Conservation (phyloP, 2,329 filamentous ascomycete genomes). For the Sporothrix luriei region DNA sequence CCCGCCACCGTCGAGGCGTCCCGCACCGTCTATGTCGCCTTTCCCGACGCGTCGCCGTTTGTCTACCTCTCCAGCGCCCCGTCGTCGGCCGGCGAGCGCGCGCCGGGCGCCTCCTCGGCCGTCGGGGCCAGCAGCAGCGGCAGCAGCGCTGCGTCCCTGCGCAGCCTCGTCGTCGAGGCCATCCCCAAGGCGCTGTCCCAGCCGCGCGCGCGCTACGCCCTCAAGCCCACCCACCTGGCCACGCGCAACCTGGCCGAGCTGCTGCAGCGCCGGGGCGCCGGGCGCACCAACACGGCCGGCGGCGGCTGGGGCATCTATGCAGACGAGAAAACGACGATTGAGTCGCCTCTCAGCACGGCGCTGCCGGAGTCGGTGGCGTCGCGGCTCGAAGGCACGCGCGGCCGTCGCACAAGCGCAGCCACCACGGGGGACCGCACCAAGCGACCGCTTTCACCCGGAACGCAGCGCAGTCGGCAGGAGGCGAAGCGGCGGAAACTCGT, state of each 20-base stretch:
- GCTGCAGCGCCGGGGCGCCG: constrained; percentile 67
- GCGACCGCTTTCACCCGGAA: constrained; percentile 40
- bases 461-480: constrained; percentile 43
- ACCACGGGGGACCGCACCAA: constrained; percentile 25
- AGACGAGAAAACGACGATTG: constrained; percentile 57
- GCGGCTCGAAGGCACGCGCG: background rate
- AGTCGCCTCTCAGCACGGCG: constrained; percentile 58
- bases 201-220: constrained; percentile 69
- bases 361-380: constrained; percentile 50
- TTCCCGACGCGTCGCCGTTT: constrained; percentile 77
- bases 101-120: constrained; percentile 6
- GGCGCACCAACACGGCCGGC: constrained; percentile 69
- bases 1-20: constrained; percentile 61
- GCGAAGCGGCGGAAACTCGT: constrained; percentile 63
- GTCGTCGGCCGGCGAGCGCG: constrained; percentile 29
- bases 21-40: constrained; percentile 76
- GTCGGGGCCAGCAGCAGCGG: background rate
- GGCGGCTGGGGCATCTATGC: constrained; percentile 82
- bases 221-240: constrained; percentile 68
- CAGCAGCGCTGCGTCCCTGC: constrained; percentile 57
- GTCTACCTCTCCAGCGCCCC: constrained; percentile 66
- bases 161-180: constrained; percentile 72
- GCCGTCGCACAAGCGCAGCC: background rate
- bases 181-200: constrained; percentile 81
- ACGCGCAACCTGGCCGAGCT: constrained; percentile 73